Evolutionary conservation across 805 yeast species (phyloP), one percentile per base, ranked within the genome.

Genomic region (Starmerella sp.): DNA sequence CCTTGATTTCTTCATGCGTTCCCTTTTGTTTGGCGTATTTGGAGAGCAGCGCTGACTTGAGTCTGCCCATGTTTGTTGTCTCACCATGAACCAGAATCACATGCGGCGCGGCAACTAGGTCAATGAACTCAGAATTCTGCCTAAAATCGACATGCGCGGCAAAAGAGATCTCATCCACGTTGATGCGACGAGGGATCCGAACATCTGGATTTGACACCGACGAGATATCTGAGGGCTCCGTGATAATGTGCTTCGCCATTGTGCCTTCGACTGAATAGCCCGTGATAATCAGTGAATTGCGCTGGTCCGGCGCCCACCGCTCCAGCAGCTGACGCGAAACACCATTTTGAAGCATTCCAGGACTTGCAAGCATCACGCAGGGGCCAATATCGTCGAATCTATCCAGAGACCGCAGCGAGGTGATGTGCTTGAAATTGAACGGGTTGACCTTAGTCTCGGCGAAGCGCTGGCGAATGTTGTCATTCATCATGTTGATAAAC

Each of bases 121-220:
- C 96, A 56, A 93, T 93, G 65, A 93, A 93, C 54, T 85, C 86
- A 1, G 95, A 75, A 63, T 93, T 93, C 66, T 93, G 96, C 63
- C 86, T 88, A 69, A 84, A 93, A 67, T 93, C 99, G 28, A 93
- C 99, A 70, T 93, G 99, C 0, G 99, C 99, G n/a, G 98, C 97
- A 75, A 93, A 93, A 1, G 97, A 90, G 4, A 93, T 84, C 69
- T 93, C 99, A 60, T 91, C 97, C 15, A 93, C 83, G 48, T 78
- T 79, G 54, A 95, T 71, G 60, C 97, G 77, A 65, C 98, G 80
- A 5, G 97, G 97, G 42, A 93, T 84, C 56, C 81, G 78, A 17
- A 82, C 72, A 57, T 89, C 96, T 0, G 95, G 86, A 61, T 86
- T 87, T n/a, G 75, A 73, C 29, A 81, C 72, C 0, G 97, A 84